Conservation (phyloP, 1,284 basidiomycete genomes). For the Malassezia caprae region DNA sequence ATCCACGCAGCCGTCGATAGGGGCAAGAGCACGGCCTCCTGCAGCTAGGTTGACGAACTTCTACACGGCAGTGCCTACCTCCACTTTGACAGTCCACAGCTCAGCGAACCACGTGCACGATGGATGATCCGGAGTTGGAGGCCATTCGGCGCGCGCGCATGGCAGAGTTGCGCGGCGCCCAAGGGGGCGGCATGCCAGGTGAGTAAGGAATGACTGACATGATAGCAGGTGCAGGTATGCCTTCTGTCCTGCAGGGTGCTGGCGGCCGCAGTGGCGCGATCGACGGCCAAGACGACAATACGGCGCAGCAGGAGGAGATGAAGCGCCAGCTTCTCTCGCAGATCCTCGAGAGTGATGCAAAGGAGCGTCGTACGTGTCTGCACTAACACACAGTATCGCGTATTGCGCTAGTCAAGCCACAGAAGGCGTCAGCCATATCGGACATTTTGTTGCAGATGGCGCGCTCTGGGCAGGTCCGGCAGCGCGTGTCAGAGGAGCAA, state of each 20-base stretch:
- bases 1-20: neutral
- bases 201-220: neutral
- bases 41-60: neutral
- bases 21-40: neutral
- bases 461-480: conserved; percentile 77
- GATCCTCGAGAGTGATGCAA: conserved; percentile 71
- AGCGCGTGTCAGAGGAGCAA: conserved; percentile 74
- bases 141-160: conserved; percentile 45
- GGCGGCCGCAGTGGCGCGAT: conserved; percentile 39
- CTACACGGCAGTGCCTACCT: neutral
- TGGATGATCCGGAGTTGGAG: conserved; percentile 48
- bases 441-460: conserved; percentile 77
- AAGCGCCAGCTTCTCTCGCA: conserved; percentile 68
- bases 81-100: conserved; percentile 1
- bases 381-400: conserved; percentile 60
- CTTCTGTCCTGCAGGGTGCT: neutral
- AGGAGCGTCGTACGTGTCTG: conserved; percentile 74
- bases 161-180: conserved; percentile 33
- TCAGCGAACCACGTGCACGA: conserved; percentile 16
- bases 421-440: conserved; percentile 76
- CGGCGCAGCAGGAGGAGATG: conserved; percentile 49
- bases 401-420: conserved; percentile 82
- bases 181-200: neutral
- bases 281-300: conserved; percentile 48
- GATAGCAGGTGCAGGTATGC: neutral